Conservation (phyloP, 139 green algal genomes). For the Auxenochlorella pyrenoidosa region DNA sequence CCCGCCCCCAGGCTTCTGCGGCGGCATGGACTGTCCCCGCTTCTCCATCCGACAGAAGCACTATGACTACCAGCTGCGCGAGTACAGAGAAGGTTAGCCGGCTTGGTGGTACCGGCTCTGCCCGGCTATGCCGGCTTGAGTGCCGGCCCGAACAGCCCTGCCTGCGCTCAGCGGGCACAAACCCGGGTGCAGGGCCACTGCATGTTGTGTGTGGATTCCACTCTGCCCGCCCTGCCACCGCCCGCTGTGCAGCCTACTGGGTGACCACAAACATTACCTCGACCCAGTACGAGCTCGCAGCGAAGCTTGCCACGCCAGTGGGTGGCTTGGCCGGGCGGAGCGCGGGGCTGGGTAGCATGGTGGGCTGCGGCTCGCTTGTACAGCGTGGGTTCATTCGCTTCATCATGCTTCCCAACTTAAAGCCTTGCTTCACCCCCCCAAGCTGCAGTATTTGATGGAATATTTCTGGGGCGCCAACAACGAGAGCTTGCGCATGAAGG, state of each 20-base stretch:
- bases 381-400: no score
- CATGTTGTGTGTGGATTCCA: not conserved
- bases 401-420: no score
- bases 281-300: not conserved
- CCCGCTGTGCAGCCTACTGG: not conserved
- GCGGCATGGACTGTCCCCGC: slow-evolving; percentile 10
- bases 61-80: slow-evolving; percentile 4
- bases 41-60: slow-evolving; percentile 5
- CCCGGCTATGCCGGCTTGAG: no score
- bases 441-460: not conserved
- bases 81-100: slow-evolving; percentile 19
- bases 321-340: not conserved
- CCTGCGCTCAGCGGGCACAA: no score
- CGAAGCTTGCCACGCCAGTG: slow-evolving; percentile 1
- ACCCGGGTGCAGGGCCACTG: no score
- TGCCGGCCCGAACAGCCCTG: no score
- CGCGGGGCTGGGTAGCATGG: no score
- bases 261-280: slow-evolving; percentile 10
- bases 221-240: not conserved
- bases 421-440: no score
- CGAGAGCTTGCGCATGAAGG: slow-evolving; percentile 25
- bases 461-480: slow-evolving; percentile 32
- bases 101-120: not conserved
- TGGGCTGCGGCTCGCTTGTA: no score
- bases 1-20: slow-evolving; percentile 8